Percentiles rank a stretch among this genome's conserved stretches.
Evolutionary conservation across 805 yeast species (phyloP).

Genomic region (Teunomyces gatunensis): DNA sequence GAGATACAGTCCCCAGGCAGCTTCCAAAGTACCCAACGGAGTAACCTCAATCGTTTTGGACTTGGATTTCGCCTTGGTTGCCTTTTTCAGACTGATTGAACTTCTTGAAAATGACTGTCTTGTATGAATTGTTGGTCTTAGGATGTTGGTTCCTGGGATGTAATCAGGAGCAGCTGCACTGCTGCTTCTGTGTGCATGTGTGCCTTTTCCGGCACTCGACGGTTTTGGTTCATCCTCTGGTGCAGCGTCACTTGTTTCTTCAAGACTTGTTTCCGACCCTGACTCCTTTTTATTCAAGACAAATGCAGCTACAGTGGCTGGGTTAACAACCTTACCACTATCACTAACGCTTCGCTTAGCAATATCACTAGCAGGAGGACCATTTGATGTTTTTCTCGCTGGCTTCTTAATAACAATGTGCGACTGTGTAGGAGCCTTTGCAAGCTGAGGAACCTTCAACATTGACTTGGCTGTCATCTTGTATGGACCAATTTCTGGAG

Average conservation of each 20-base stretch:
- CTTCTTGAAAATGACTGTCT: constrained; percentile 23
- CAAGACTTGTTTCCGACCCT: constrained; percentile 6
- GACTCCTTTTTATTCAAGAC: constrained; percentile 29
- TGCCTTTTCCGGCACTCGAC: constrained; percentile 23
- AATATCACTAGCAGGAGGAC: not conserved
- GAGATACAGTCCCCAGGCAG: constrained; percentile 57
- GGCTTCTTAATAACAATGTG: constrained; percentile 10
- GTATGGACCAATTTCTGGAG: constrained; percentile 70
- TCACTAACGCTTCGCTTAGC: constrained; percentile 4
- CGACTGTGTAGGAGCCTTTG: constrained; percentile 14
- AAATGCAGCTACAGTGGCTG: constrained; percentile 43
- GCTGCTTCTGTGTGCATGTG: not conserved
- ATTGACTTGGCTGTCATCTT: constrained; percentile 74
- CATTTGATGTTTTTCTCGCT: constrained; percentile 6
- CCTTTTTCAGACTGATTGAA: constrained; percentile 13
- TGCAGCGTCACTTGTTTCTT: constrained; percentile 1
- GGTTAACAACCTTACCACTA: constrained; percentile 5
- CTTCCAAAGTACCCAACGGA: constrained; percentile 52
- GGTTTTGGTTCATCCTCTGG: constrained; percentile 11
- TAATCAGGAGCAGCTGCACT: constrained; percentile 33
- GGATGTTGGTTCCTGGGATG: constrained; percentile 59
- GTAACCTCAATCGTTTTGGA: constrained; percentile 37
- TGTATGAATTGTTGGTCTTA: constrained; percentile 49
- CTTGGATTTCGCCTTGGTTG: constrained; percentile 17
- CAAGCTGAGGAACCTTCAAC: constrained; percentile 61